Conservation (phyloP, 176 grass and related monocot genomes). For the Oryza brachyantha region DNA sequence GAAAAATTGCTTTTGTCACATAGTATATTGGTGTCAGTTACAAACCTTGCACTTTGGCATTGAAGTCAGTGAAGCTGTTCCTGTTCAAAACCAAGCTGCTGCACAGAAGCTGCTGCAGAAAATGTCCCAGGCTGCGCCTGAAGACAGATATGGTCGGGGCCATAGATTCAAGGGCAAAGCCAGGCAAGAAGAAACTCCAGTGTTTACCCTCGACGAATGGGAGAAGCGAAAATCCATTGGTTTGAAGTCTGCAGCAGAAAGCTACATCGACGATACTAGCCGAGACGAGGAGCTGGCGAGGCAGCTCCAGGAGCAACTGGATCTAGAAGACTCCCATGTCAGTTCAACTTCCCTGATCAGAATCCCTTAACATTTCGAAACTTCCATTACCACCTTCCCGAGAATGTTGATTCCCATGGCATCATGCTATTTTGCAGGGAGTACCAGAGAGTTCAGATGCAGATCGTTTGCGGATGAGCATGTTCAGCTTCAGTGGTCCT, state of each 20-base stretch:
- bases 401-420: neutral
- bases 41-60: conserved; percentile 3
- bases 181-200: conserved; percentile 61
- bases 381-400: neutral
- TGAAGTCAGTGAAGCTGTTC: conserved; percentile 76
- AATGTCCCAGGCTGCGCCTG: conserved; percentile 55
- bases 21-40: neutral
- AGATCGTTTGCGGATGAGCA: conserved; percentile 63
- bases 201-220: conserved; percentile 98
- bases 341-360: neutral
- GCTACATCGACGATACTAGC: conserved; percentile 56
- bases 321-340: conserved; percentile 68
- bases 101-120: conserved; percentile 90
- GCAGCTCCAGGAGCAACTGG: conserved; percentile 72
- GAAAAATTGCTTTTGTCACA: neutral
- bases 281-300: conserved; percentile 80
- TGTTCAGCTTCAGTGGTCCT: conserved; percentile 71
- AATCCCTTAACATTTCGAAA: neutral
- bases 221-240: conserved; percentile 61
- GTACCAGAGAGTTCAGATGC: conserved; percentile 50
- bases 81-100: conserved; percentile 95
- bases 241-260: conserved; percentile 16
- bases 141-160: conserved; percentile 40
- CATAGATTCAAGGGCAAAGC: conserved; percentile 60
- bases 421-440: conserved; percentile 29